These are phyloP conservation scores for Gossypium ekmanianum DNA, from an alignment of 345 rosid genomes.

Conservation along the genomic window DNA sequence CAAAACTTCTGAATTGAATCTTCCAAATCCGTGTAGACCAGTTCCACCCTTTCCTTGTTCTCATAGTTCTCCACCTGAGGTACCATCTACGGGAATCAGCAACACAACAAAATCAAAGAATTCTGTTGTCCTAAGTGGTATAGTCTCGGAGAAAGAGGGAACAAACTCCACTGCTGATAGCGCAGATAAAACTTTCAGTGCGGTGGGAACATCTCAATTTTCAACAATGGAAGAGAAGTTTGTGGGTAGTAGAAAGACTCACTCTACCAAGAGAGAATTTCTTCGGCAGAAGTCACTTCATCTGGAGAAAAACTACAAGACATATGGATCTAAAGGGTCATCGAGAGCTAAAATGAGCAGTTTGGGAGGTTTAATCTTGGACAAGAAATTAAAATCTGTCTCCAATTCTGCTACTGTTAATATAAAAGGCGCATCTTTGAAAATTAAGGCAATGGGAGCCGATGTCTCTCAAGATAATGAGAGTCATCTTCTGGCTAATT, in stretches of 20 bases:
- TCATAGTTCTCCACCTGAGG: constrained; percentile 40
- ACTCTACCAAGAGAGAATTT: constrained; percentile 63
- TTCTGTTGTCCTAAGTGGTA: constrained; percentile 33
- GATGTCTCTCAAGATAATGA: constrained; percentile 43
- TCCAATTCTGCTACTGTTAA: constrained; percentile 43
- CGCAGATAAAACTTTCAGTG: constrained; percentile 42
- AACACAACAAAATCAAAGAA: constrained; percentile 41
- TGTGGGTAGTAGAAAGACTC: constrained; percentile 53
- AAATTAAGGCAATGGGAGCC: constrained; percentile 42
- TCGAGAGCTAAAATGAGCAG: constrained; percentile 55
- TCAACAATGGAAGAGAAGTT: constrained; percentile 59
- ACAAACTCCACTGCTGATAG: constrained; percentile 33
- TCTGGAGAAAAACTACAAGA: constrained; percentile 52
- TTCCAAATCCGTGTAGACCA: constrained; percentile 42
- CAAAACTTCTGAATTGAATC: constrained; percentile 40
- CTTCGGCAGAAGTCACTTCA: constrained; percentile 73
- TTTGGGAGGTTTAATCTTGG: constrained; percentile 49
- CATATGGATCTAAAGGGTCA: constrained; percentile 57
- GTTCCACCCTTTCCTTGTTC: constrained; percentile 41
- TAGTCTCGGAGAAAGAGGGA: constrained; percentile 47
- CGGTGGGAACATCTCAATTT: constrained; percentile 46
- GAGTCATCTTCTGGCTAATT: constrained; percentile 22
- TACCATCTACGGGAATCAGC: constrained; percentile 33
- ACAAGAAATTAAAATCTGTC: constrained; percentile 55
- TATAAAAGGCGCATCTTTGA: constrained; percentile 45